Evolutionary conservation across 371 early-diverging fungal genomes (phyloP).

Genomic region (Mortierella sp.): DNA sequence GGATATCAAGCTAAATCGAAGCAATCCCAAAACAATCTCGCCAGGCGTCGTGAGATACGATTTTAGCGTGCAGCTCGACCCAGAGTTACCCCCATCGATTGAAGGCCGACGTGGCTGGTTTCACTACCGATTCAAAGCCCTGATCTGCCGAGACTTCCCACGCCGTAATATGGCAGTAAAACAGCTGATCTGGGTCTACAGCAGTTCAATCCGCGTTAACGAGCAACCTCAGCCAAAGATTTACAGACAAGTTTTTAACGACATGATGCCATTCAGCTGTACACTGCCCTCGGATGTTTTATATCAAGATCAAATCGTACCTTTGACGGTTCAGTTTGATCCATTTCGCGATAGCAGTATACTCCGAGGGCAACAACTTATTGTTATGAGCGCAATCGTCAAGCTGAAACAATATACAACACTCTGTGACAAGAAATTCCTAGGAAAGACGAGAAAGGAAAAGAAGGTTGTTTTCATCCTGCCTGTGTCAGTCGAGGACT

Average conservation of each 20-base stretch:
- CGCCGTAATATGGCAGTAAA: conserved; percentile 46
- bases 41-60: conserved; percentile 40
- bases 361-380: conserved; percentile 24
- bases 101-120: conserved; percentile 47
- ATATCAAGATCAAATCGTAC: conserved; percentile 44
- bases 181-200: conserved; percentile 42
- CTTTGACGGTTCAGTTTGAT: conserved; percentile 33
- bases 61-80: conserved; percentile 33
- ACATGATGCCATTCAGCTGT: conserved; percentile 25
- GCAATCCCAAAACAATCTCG: conserved; percentile 27
- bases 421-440: conserved; percentile 14
- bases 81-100: conserved; percentile 33
- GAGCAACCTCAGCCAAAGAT: conserved; percentile 24
- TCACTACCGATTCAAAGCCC: conserved; percentile 46
- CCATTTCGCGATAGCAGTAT: conserved; percentile 24
- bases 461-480: conserved; percentile 33
- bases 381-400: conserved; percentile 30
- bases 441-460: conserved; percentile 25
- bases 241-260: conserved; percentile 30
- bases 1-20: conserved; percentile 34
- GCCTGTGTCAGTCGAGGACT: conserved; percentile 23
- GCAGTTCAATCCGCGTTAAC: conserved; percentile 21
- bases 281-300: conserved; percentile 37
- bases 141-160: conserved; percentile 38
- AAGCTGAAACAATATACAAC: conserved; percentile 51